Percentiles rank a stretch among this genome's conserved stretches.
Evolutionary conservation across 129 eudicot species (phyloP).

Genomic region (Arctium minus): DNA sequence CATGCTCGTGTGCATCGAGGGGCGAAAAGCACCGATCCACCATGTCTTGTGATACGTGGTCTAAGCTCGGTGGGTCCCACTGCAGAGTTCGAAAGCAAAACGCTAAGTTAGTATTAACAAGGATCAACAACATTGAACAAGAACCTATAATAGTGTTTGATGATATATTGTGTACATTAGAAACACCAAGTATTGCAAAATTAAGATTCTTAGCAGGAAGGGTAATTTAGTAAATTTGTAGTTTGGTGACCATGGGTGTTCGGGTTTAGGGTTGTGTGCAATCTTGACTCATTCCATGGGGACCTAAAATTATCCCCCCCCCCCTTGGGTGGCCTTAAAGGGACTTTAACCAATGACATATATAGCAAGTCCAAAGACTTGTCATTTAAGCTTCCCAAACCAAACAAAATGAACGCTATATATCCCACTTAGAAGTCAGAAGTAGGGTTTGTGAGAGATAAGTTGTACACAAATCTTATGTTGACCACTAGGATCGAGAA

Average conservation of each 20-base stretch:
- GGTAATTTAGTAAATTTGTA: not conserved
- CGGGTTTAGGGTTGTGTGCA: too few relatives aligned
- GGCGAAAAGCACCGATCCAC: conserved; percentile 66
- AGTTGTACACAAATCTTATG: too few relatives aligned
- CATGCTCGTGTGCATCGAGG: conserved; percentile 57
- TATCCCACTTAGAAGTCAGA: too few relatives aligned
- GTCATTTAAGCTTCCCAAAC: too few relatives aligned
- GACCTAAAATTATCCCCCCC: too few relatives aligned
- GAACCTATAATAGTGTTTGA: not conserved
- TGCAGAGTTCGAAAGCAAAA: conserved; percentile 22
- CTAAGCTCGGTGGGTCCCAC: conserved; percentile 87
- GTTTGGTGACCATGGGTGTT: not conserved
- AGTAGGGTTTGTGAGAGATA: too few relatives aligned
- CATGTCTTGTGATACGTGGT: conserved; percentile 63
- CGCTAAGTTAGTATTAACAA: not conserved
- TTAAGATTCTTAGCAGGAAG: not conserved
- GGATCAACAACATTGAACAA: not conserved
- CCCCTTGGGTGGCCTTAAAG: too few relatives aligned
- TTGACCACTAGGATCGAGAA: too few relatives aligned
- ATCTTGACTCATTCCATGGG: too few relatives aligned
- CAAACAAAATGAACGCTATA: too few relatives aligned
- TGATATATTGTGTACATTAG: not conserved
- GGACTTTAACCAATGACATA: too few relatives aligned
- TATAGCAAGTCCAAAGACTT: too few relatives aligned
- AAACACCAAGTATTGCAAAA: not conserved